A percentile compares a stretch with the other conserved stretches of the same genome.
phyloP scores from a whole-genome alignment of 2,329 filamentous ascomycete genomes.

The Ophiostoma sp. region DNA sequence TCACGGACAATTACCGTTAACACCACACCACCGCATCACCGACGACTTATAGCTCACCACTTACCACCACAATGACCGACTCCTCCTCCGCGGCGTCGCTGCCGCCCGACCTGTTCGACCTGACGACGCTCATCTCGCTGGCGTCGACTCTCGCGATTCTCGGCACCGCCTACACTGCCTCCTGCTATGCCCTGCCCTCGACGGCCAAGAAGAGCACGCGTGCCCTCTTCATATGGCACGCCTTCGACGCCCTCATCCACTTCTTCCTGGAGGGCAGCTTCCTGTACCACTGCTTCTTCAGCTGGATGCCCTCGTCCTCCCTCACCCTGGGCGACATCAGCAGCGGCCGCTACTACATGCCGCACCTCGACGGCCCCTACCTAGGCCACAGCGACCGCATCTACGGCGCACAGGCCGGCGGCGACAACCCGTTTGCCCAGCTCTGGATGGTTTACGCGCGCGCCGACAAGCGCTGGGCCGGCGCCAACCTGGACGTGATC shows the following conservation, averaged over 20 bases:
- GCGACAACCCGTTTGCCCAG: constrained; percentile 49
- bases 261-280: constrained; percentile 86
- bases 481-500: constrained; percentile 56
- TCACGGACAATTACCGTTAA: background rate
- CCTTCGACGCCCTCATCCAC: constrained; percentile 88
- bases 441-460: constrained; percentile 66
- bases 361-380: constrained; percentile 42
- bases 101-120: constrained; percentile 54
- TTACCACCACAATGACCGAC: constrained; percentile 13
- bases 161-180: constrained; percentile 45
- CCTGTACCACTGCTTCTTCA: constrained; percentile 90
- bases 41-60: background rate
- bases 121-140: constrained; percentile 55
- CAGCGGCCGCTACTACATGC: constrained; percentile 39
- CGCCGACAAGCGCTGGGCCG: constrained; percentile 59
- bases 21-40: background rate
- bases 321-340: constrained; percentile 33
- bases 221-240: constrained; percentile 88
- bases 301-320: constrained; percentile 38
- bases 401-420: constrained; percentile 54
- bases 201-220: constrained; percentile 60
- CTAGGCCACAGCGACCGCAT: constrained; percentile 45
- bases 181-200: constrained; percentile 44
- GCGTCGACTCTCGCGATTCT: constrained; percentile 50
- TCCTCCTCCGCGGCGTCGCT: constrained; percentile 30